These are phyloP conservation scores for Wickerhamomyces pijperi DNA, from an alignment of 805 yeast genomes.

Conservation along the genomic window DNA sequence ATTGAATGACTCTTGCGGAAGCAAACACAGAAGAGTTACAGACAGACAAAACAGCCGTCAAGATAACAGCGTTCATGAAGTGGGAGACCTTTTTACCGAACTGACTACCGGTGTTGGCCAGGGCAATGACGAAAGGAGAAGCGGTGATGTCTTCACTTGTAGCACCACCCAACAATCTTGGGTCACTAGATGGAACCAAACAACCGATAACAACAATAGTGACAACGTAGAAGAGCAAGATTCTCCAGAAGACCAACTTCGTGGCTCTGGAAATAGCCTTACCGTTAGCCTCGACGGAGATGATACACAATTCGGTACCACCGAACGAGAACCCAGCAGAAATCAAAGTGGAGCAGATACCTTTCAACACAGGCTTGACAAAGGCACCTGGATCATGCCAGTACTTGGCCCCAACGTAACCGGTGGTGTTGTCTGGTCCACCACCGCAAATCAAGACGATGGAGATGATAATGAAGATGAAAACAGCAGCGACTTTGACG, in stretches of 20 bases:
- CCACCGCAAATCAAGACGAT: slow-evolving; percentile 34
- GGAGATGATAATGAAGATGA: slow-evolving; percentile 40
- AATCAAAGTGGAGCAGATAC: slow-evolving; percentile 61
- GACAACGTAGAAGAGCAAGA: slow-evolving; percentile 56
- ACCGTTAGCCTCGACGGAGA: slow-evolving; percentile 70
- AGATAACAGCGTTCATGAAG: slow-evolving; percentile 57
- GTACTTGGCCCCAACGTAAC: slow-evolving; percentile 30
- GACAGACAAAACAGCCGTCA: slow-evolving; percentile 61
- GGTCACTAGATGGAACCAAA: slow-evolving; percentile 56
- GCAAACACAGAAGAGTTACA: slow-evolving; percentile 64
- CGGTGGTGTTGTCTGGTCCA: slow-evolving; percentile 28
- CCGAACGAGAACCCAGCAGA: slow-evolving; percentile 71
- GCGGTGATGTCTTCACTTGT: slow-evolving; percentile 52
- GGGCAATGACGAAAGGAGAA: slow-evolving; percentile 73
- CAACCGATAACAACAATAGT: slow-evolving; percentile 49
- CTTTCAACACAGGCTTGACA: slow-evolving; percentile 48
- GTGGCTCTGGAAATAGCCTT: slow-evolving; percentile 46
- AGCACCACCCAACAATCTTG: slow-evolving; percentile 34
- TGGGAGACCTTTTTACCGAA: slow-evolving; percentile 50
- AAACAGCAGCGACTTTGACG: slow-evolving; percentile 33
- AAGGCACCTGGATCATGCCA: slow-evolving; percentile 46
- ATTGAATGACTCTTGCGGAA: slow-evolving; percentile 54
- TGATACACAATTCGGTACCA: slow-evolving; percentile 64
- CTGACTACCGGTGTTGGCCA: slow-evolving; percentile 42
- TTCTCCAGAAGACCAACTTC: slow-evolving; percentile 80